phyloP scores from a whole-genome alignment of 192 early-diverging fungal species.

The Backusella sp. region DNA sequence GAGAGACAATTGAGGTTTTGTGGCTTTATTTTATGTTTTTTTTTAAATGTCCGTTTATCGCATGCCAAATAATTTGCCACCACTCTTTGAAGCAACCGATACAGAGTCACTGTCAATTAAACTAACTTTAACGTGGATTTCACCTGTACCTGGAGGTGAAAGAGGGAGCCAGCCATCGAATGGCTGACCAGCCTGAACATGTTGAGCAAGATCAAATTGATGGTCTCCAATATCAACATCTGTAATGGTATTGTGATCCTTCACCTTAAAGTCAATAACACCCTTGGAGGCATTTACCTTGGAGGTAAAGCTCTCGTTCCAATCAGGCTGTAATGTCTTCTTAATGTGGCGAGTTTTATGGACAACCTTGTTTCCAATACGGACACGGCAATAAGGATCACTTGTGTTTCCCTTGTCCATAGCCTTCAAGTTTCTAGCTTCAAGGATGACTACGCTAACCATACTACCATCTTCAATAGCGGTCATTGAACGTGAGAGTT shows the following conservation, averaged over 20 bases:
- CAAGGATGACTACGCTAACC: conserved; percentile 41
- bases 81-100: conserved; percentile 5
- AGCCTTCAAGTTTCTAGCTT: conserved; percentile 46
- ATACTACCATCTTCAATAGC: conserved; percentile 34
- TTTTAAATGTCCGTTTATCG: conserved; percentile 5
- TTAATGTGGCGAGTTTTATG: conserved; percentile 69
- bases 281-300: conserved; percentile 31
- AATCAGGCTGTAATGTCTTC: conserved; percentile 65
- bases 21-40: conserved; percentile 8
- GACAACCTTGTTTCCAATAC: conserved; percentile 58
- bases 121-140: conserved; percentile 30
- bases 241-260: conserved; percentile 68
- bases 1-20: not conserved
- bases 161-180: conserved; percentile 40
- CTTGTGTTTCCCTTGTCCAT: conserved; percentile 55
- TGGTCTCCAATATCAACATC: conserved; percentile 66
- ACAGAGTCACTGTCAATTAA: not conserved
- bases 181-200: conserved; percentile 34
- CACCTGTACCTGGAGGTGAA: conserved; percentile 33
- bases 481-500: not conserved
- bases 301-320: conserved; percentile 38
- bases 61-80: conserved; percentile 12
- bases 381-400: conserved; percentile 68
- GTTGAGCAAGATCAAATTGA: conserved; percentile 52
- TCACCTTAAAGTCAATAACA: conserved; percentile 56